Conservation (phyloP, 352 stramenopile species). For the Phytophthora vignae region DNA sequence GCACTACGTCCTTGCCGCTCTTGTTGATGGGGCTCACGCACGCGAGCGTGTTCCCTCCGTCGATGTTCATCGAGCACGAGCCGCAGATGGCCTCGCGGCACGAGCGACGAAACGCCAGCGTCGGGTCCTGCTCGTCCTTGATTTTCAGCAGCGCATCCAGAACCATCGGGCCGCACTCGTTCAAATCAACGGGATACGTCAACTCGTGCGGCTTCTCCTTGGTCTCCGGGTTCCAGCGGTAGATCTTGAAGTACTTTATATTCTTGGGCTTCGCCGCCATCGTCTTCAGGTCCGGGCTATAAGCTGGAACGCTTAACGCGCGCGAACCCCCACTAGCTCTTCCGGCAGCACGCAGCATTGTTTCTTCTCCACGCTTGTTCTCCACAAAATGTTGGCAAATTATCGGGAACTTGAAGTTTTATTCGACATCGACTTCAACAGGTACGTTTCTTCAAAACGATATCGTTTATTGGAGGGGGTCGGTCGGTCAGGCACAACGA, state of each 20-base stretch:
- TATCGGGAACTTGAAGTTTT: constrained; percentile 1
- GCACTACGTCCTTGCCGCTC: constrained; percentile 90
- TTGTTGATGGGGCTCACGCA: constrained; percentile 98
- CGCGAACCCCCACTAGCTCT: constrained; percentile 28
- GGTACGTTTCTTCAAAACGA: background rate
- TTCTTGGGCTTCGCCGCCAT: constrained; percentile 84
- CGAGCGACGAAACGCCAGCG: constrained; percentile 98
- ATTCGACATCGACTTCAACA: background rate
- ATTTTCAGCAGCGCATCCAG: constrained; percentile 99
- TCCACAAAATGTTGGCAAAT: constrained; percentile 22
- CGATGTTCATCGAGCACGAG: constrained; percentile 99
- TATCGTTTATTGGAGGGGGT: background rate
- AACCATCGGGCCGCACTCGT: constrained; percentile 99
- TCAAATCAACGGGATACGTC: constrained; percentile 98
- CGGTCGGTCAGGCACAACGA: background rate
- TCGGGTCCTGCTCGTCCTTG: constrained; percentile 99
- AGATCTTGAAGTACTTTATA: constrained; percentile 99
- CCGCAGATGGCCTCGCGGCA: constrained; percentile 99
- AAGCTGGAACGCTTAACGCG: constrained; percentile 61
- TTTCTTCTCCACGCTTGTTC: background rate
- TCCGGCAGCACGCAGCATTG: constrained; percentile 7
- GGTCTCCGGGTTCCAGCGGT: constrained; percentile 97
- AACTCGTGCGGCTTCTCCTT: constrained; percentile 94
- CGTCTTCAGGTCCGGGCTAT: constrained; percentile 75
- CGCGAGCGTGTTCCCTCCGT: constrained; percentile 98